Percentiles rank a stretch among this genome's conserved stretches.
phyloP scores from a whole-genome alignment of 768 basidiomycete genomes.

The Rhizopogon salebrosus region DNA sequence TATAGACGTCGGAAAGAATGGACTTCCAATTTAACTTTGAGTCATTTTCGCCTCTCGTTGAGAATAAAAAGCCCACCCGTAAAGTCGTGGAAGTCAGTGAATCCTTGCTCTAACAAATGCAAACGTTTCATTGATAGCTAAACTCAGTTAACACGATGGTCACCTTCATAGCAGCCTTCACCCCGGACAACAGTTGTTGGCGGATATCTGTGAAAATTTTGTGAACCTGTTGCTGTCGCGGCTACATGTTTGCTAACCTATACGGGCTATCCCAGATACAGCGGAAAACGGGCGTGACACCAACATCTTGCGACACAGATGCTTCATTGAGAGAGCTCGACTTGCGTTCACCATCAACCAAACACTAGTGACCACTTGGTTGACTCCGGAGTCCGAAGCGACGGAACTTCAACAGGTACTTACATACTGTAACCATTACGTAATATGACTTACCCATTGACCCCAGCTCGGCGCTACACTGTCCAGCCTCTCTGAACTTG shows the following conservation, averaged over 20 bases:
- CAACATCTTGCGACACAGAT: neutral
- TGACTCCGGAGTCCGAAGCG: no score
- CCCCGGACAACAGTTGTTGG: constrained; percentile 41
- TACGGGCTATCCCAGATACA: neutral
- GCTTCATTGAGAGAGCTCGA: neutral
- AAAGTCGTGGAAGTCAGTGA: constrained; percentile 49
- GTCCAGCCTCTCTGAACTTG: no score
- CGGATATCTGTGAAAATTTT: constrained; percentile 42
- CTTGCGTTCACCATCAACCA: neutral
- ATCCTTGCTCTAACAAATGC: constrained; percentile 45
- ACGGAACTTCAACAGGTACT: no score
- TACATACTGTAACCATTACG: no score
- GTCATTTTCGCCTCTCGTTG: neutral
- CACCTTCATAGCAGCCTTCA: constrained; percentile 71
- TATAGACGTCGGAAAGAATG: constrained; percentile 64
- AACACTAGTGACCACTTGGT: no score
- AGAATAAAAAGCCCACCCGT: constrained; percentile 38
- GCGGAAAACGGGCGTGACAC: neutral
- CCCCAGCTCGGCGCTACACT: no score
- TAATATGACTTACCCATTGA: no score
- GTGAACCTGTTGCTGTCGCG: neutral
- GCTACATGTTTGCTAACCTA: neutral
- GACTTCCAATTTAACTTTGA: constrained; percentile 35
- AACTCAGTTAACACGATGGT: constrained; percentile 1
- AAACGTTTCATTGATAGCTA: neutral